These are phyloP conservation scores for Geranium incanum DNA, from an alignment of 441 rosid species.

Conservation along the genomic window DNA sequence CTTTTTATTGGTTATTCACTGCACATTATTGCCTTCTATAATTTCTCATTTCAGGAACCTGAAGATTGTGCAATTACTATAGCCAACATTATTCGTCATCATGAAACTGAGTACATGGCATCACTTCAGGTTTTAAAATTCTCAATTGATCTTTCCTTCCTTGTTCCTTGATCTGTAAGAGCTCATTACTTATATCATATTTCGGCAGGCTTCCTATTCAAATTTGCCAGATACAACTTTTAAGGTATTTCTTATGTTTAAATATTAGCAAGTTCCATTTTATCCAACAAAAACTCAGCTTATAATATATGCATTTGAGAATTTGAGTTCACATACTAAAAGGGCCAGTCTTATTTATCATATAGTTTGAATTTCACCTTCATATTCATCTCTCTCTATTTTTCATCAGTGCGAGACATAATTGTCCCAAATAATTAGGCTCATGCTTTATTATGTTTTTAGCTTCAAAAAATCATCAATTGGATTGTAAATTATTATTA, in stretches of 20 bases:
- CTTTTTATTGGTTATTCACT: background rate
- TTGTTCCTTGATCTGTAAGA: conserved; percentile 12
- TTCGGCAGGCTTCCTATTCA: conserved; percentile 74
- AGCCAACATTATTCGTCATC: conserved; percentile 65
- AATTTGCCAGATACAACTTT: conserved; percentile 85
- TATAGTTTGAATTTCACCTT: background rate
- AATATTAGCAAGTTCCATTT: background rate
- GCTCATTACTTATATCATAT: conserved; percentile 15
- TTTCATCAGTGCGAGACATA: too few species aligned
- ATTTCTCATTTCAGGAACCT: conserved; percentile 50
- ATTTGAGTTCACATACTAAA: background rate
- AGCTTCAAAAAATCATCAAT: background rate
- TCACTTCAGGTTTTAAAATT: conserved; percentile 68
- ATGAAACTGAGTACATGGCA: conserved; percentile 77
- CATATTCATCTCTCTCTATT: background rate
- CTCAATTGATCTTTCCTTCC: conserved; percentile 13
- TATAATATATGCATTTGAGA: background rate
- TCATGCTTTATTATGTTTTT: background rate
- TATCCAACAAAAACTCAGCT: background rate
- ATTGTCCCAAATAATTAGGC: background rate
- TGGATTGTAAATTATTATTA: background rate
- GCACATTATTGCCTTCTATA: conserved; percentile 11
- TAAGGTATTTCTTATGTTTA: conserved; percentile 45
- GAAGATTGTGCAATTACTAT: conserved; percentile 70
- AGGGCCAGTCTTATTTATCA: background rate